Percentiles rank a stretch among this genome's conserved stretches.
These are phyloP conservation scores for Bisporella sp. DNA, from an alignment of 2,329 filamentous ascomycete species.

Conservation along the genomic window DNA sequence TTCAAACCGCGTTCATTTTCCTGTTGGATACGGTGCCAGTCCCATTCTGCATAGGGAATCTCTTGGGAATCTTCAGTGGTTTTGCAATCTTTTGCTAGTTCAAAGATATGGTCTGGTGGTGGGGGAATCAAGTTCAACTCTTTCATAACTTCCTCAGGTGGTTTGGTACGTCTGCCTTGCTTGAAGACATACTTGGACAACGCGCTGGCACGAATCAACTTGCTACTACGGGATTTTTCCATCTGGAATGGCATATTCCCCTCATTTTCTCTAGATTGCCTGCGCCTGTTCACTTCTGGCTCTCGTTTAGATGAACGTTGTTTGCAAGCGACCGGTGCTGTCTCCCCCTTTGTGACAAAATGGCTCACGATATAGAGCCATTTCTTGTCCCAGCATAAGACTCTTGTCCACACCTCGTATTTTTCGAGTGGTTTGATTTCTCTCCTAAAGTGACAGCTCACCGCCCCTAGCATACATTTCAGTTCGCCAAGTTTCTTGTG, in stretches of 20 bases:
- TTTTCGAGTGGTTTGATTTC: slow-evolving; percentile 61
- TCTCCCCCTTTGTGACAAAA: slow-evolving; percentile 55
- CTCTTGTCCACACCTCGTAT: slow-evolving; percentile 65
- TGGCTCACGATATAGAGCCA: slow-evolving; percentile 71
- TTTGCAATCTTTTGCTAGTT: not conserved
- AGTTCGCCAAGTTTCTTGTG: not conserved
- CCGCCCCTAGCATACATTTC: slow-evolving; percentile 50
- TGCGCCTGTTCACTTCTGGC: not conserved
- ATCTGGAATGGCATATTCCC: not conserved
- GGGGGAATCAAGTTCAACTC: not conserved
- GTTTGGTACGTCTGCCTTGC: slow-evolving; percentile 13
- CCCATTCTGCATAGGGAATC: not conserved
- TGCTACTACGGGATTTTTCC: slow-evolving; percentile 17
- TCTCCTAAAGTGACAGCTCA: slow-evolving; percentile 61
- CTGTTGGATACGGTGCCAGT: slow-evolving; percentile 1
- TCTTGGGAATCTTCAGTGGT: not conserved
- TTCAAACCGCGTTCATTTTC: slow-evolving; percentile 1
- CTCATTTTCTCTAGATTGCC: not conserved
- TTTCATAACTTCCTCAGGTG: slow-evolving; percentile 2
- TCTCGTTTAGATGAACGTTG: not conserved
- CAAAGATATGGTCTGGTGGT: not conserved
- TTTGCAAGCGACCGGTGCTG: slow-evolving; percentile 31
- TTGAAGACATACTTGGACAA: slow-evolving; percentile 78
- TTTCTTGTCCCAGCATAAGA: slow-evolving; percentile 70
- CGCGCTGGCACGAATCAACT: slow-evolving; percentile 60